These are phyloP conservation scores for Cladophialophora bantiana DNA, from an alignment of 2,329 filamentous ascomycete genomes.

Conservation along the genomic window DNA sequence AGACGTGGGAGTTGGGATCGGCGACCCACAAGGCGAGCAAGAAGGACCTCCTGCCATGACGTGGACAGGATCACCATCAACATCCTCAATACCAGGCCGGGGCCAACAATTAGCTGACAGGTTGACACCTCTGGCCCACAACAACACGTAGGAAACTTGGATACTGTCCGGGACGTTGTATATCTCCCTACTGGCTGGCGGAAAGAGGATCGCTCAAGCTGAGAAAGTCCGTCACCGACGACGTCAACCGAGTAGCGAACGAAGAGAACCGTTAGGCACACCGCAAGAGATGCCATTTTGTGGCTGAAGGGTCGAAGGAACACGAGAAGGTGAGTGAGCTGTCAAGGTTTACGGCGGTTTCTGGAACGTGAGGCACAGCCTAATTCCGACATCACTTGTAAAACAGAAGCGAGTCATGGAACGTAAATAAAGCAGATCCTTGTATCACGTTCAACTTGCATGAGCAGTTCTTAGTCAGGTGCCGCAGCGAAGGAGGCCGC, in stretches of 20 bases:
- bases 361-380: too few species aligned
- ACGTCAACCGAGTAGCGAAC: background rate
- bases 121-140: conserved; percentile 4
- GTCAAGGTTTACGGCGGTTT: too few species aligned
- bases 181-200: background rate
- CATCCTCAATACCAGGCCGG: background rate
- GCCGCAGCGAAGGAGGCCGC: too few species aligned
- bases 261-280: background rate
- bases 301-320: background rate
- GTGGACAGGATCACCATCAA: background rate
- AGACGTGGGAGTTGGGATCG: too few species aligned
- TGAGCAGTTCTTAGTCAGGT: too few species aligned
- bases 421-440: background rate
- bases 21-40: background rate
- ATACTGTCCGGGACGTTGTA: conserved; percentile 3
- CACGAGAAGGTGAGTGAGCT: background rate
- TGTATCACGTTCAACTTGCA: too few species aligned
- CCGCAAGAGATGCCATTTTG: background rate
- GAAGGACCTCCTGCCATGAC: background rate
- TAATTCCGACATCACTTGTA: background rate
- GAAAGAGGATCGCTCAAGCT: background rate
- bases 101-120: conserved; percentile 13
- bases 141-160: conserved; percentile 1
- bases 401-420: background rate
- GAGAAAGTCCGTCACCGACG: background rate